phyloP scores from a whole-genome alignment of 768 basidiomycete species.

The Dictyophora rubrovolvata region DNA sequence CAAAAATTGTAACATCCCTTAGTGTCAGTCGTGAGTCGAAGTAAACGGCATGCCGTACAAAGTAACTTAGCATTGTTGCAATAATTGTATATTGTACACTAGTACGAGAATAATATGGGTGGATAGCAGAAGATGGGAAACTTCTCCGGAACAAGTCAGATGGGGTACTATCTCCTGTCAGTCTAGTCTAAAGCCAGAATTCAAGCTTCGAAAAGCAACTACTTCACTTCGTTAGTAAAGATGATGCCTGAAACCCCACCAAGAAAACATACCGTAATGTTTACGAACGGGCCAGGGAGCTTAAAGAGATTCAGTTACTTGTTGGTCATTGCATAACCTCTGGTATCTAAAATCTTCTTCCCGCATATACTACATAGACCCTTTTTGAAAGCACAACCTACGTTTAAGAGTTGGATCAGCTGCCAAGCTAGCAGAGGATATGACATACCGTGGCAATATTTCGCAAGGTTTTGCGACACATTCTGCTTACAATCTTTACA shows the following conservation, averaged over 20 bases:
- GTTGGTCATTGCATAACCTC: conserved; percentile 76
- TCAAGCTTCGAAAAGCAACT: no score
- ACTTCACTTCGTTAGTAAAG: no score
- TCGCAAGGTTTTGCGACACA: conserved; percentile 76
- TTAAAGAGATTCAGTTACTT: conserved; percentile 36
- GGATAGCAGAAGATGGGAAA: background rate
- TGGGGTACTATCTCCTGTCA: background rate
- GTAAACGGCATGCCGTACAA: background rate
- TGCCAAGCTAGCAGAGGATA: conserved; percentile 7
- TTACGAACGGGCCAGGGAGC: background rate
- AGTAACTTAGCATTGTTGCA: background rate
- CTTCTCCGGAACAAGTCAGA: background rate
- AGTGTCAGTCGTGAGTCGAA: background rate
- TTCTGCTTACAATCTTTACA: conserved; percentile 84
- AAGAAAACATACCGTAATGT: background rate
- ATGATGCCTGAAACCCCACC: no score
- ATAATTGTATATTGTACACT: background rate
- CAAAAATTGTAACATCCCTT: background rate
- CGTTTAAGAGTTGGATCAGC: conserved; percentile 1
- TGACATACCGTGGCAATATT: conserved; percentile 75
- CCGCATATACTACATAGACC: conserved; percentile 83
- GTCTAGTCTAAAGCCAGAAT: background rate
- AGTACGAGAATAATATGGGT: background rate
- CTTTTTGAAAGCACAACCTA: conserved; percentile 83
- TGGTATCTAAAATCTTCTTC: conserved; percentile 76